Evolutionary conservation across 2,329 filamentous ascomycete species (phyloP).

Genomic region (Claviceps humidiphila): DNA sequence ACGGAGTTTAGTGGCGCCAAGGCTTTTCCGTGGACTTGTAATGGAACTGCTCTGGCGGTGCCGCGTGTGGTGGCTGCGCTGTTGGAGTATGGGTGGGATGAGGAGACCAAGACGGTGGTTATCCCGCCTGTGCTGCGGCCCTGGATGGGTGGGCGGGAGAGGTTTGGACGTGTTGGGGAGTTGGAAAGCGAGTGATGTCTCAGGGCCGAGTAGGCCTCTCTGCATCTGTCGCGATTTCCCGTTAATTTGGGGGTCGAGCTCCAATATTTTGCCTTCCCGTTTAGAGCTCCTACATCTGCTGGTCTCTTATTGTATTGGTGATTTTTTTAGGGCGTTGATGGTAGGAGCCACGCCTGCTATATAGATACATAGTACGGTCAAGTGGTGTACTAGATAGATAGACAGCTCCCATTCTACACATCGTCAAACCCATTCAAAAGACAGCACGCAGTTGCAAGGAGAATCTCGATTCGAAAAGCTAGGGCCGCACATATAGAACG

Average conservation of each 20-base stretch:
- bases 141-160: slow-evolving; percentile 69
- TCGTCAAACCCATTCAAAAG: too few relatives aligned
- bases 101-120: slow-evolving; percentile 48
- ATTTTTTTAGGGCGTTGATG: too few relatives aligned
- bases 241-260: neutral
- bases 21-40: slow-evolving; percentile 76
- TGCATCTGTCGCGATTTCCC: neutral
- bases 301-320: too few relatives aligned
- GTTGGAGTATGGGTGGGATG: slow-evolving; percentile 82
- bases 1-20: slow-evolving; percentile 44
- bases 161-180: slow-evolving; percentile 34
- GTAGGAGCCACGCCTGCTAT: too few relatives aligned
- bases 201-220: neutral
- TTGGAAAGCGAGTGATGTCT: slow-evolving; percentile 6
- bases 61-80: slow-evolving; percentile 81
- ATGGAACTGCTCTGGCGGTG: slow-evolving; percentile 86
- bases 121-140: slow-evolving; percentile 68
- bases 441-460: too few relatives aligned
- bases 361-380: too few relatives aligned
- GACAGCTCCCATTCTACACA: too few relatives aligned
- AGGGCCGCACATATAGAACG: too few relatives aligned
- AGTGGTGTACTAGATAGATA: too few relatives aligned
- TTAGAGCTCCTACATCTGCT: too few relatives aligned
- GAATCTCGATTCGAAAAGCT: too few relatives aligned
- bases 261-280: too few relatives aligned